Conservation (phyloP, 129 eudicot genomes). For the Tanacetum coccineum region DNA sequence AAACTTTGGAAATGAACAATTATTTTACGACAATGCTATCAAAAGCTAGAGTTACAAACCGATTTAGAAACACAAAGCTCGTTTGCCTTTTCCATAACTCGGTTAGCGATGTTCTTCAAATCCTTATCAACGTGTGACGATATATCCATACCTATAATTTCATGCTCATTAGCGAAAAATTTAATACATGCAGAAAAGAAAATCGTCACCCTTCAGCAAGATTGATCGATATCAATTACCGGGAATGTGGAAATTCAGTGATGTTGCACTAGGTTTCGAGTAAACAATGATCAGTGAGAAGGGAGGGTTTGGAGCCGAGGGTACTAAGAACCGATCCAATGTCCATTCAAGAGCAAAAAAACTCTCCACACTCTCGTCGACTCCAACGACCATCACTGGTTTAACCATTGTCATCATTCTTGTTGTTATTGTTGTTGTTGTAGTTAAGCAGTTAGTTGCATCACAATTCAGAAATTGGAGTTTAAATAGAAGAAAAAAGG, state of each 20-base stretch:
- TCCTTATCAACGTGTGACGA: slow-evolving; percentile 56
- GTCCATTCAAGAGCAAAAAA: slow-evolving; percentile 77
- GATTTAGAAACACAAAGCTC: slow-evolving; percentile 57
- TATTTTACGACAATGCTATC: no score
- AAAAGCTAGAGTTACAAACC: slow-evolving; percentile 38
- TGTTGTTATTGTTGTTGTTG: neutral
- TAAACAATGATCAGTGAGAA: slow-evolving; percentile 55
- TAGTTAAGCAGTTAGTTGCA: slow-evolving; percentile 10
- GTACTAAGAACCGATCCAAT: slow-evolving; percentile 50
- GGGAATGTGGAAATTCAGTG: slow-evolving; percentile 58
- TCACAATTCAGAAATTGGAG: neutral
- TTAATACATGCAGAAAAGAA: neutral
- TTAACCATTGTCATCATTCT: slow-evolving; percentile 35
- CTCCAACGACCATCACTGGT: slow-evolving; percentile 68
- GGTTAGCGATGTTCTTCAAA: slow-evolving; percentile 67
- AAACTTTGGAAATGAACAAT: no score
- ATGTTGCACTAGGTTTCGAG: slow-evolving; percentile 64
- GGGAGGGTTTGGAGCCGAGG: slow-evolving; percentile 32
- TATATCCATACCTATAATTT: slow-evolving; percentile 59
- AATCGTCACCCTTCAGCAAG: neutral
- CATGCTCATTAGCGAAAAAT: neutral
- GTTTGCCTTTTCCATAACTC: slow-evolving; percentile 62
- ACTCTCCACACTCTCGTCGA: slow-evolving; percentile 85
- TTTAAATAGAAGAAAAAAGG: slow-evolving; percentile 21
- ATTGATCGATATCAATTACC: slow-evolving; percentile 28